Percentiles rank a stretch among this genome's conserved stretches.
phyloP scores from a whole-genome alignment of 176 grass and related monocot species.

The Triticum dicoccoides region DNA sequence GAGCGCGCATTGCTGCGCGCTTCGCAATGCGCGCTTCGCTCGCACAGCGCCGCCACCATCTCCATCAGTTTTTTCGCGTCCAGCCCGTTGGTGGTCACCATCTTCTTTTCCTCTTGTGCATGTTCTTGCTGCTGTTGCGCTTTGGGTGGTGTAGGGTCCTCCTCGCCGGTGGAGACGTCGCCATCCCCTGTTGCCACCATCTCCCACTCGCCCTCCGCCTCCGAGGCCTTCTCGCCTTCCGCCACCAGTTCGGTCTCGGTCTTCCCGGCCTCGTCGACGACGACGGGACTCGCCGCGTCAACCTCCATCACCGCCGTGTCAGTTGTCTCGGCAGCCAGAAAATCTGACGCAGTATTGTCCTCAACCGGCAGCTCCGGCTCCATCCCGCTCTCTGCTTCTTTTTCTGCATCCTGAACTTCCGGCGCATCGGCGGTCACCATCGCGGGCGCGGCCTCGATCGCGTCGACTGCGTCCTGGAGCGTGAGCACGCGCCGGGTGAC shows the following conservation, averaged over 20 bases:
- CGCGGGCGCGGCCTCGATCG: slow-evolving; percentile 3
- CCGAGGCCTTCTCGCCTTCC: neutral
- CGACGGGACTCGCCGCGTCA: neutral
- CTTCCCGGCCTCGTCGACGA: neutral
- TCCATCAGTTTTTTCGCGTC: slow-evolving; percentile 43
- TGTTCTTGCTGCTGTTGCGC: neutral
- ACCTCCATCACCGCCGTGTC: slow-evolving; percentile 1
- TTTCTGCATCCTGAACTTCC: neutral
- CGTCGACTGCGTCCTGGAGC: slow-evolving; percentile 70
- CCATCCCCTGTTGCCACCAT: neutral
- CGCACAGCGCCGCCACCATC: slow-evolving; percentile 56
- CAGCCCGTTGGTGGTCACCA: neutral
- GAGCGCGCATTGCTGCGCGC: slow-evolving; percentile 1
- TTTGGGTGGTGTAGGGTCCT: neutral
- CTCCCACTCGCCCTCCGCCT: slow-evolving; percentile 38
- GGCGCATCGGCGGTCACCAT: neutral
- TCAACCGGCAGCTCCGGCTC: neutral
- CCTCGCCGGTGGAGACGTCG: neutral
- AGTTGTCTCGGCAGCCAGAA: neutral
- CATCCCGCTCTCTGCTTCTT: neutral
- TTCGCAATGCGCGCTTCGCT: slow-evolving; percentile 42
- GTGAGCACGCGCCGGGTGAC: slow-evolving; percentile 57
- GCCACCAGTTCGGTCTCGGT: neutral
- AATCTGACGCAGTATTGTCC: neutral
- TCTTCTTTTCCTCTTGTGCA: neutral